Evolutionary conservation across 768 basidiomycete genomes (phyloP), one percentile per base, ranked within the genome.

Genomic region (Leccinellum albellum): DNA sequence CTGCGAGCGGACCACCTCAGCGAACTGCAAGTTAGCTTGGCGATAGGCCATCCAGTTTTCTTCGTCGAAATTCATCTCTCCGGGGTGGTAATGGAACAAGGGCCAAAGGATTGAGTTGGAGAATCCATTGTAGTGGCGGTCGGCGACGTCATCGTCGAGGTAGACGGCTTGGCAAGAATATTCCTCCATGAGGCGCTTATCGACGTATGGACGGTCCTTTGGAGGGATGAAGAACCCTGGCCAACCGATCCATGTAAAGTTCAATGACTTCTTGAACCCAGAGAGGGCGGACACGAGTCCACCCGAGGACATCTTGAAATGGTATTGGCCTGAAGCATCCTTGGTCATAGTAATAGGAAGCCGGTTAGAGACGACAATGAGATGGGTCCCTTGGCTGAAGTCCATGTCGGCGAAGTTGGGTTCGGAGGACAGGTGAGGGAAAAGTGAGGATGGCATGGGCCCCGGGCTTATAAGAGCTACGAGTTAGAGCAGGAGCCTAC

Each of bases 101-200:
- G 97, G 97, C 97, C 97, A 99, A 51, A 99, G 85, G 75, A 99
- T 98, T 53, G 95, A 97, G 77, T 99, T 99, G 65, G 95, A 96
- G 82, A 99, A 98, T 55, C 97, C 93, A 70, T 95, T 95, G 76
- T 93, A 99, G 74, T 98, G 95, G 52, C 88, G 84, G 73, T 99
- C 97, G n/a, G 97, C 96, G 61, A 99, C 84, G 67, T 98, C 96
- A 70, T 98, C 96, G 59, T 94, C 90, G 64, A 99, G 87, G 75
- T 97, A 97, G 66, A 99, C 97, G 21, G 97, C 96, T 71, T 95
- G 93, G 72, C 96, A 99, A 29, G 90, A 90, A 74, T 94, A 96
- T 72, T 98, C 96, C 54, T 94, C 90, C 84, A 85, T 86, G 56
- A 99, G 85, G 7, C 94, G 87, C 71, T 87, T 85, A 81, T 98